phyloP scores from a whole-genome alignment of 805 yeast species.

The Candida oleophila region DNA sequence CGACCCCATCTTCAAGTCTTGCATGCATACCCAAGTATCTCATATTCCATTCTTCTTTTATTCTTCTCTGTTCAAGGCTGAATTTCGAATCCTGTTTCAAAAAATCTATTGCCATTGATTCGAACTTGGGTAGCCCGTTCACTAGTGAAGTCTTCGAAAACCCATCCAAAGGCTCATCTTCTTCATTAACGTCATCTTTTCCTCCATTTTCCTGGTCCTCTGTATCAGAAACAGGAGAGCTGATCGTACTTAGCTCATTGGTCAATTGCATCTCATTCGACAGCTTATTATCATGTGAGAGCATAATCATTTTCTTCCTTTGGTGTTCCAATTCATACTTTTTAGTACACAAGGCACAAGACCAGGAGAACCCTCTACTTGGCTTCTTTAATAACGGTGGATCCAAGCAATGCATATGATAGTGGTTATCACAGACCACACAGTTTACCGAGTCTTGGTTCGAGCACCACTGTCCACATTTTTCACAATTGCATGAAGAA shows the following conservation, averaged over 20 bases:
- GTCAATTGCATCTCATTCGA: constrained; percentile 37
- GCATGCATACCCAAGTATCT: constrained; percentile 78
- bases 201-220: constrained; percentile 12
- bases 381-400: constrained; percentile 84
- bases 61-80: constrained; percentile 47
- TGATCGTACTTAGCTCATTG: constrained; percentile 15
- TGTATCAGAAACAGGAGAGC: constrained; percentile 7
- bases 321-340: constrained; percentile 47
- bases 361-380: constrained; percentile 86
- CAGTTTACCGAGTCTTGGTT: constrained; percentile 70
- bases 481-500: constrained; percentile 55
- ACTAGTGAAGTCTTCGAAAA: constrained; percentile 5
- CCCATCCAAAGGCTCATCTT: constrained; percentile 2
- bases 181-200: constrained; percentile 12
- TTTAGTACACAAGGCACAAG: constrained; percentile 77
- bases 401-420: constrained; percentile 80
- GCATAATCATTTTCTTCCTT: constrained; percentile 38
- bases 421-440: constrained; percentile 67
- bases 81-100: constrained; percentile 43
- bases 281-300: constrained; percentile 41
- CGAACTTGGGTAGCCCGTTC: constrained; percentile 46
- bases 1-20: constrained; percentile 72
- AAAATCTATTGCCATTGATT: constrained; percentile 54
- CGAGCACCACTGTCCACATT: constrained; percentile 84
- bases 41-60: constrained; percentile 76